A percentile compares a stretch with the other conserved stretches of the same genome.
Evolutionary conservation across 345 rosid genomes (phyloP).

Genomic region (Populus alba): DNA sequence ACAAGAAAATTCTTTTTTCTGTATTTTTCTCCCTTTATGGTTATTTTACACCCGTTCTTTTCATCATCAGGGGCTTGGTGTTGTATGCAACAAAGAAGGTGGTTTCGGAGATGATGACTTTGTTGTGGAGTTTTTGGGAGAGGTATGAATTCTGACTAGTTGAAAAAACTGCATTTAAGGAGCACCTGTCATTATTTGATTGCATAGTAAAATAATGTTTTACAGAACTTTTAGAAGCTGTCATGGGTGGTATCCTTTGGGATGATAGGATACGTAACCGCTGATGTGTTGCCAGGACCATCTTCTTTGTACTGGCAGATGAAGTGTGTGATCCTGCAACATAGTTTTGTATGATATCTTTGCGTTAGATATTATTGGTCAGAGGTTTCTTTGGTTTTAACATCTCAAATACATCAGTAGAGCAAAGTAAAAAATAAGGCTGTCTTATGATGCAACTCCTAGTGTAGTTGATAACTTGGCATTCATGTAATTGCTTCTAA

Average conservation of each 20-base stretch:
- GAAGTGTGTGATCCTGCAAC: background rate
- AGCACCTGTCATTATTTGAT: background rate
- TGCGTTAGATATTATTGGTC: background rate
- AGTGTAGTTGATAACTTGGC: background rate
- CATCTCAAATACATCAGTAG: background rate
- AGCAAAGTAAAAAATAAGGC: background rate
- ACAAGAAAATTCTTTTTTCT: background rate
- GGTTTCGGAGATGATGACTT: constrained; percentile 96
- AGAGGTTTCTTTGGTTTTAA: background rate
- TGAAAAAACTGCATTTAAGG: background rate
- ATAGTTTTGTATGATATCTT: background rate
- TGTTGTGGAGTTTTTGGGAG: constrained; percentile 98
- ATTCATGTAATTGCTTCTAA: background rate
- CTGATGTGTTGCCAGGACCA: background rate
- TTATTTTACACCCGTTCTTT: constrained; percentile 25
- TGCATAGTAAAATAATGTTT: background rate
- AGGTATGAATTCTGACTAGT: constrained; percentile 54
- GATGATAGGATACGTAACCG: background rate
- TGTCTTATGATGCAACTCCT: background rate
- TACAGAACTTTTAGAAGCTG: background rate
- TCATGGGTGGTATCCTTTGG: background rate
- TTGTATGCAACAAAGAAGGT: constrained; percentile 91
- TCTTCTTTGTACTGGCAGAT: background rate
- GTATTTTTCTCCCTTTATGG: background rate
- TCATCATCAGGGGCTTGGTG: constrained; percentile 82